phyloP scores from a whole-genome alignment of 208 protist species.

The Kentomonas sorsogonicus region DNA sequence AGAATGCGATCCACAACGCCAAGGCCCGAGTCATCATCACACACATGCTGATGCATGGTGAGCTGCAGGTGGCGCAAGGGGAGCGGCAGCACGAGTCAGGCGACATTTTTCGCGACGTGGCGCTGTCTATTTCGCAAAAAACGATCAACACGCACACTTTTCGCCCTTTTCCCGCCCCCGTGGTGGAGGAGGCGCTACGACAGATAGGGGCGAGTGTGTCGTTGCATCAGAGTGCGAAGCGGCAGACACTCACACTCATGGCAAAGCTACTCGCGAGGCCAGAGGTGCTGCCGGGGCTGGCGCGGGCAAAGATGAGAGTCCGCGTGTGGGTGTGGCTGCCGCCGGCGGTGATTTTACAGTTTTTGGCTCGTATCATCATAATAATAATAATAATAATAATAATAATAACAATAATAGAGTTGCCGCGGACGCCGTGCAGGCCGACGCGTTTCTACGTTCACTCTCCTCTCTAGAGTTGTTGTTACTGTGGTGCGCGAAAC shows the following conservation, averaged over 20 bases:
- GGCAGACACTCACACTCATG: slow-evolving; percentile 93
- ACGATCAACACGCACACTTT: slow-evolving; percentile 93
- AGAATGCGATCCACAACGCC: no score
- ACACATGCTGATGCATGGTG: slow-evolving; percentile 96
- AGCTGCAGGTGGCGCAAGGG: slow-evolving; percentile 96
- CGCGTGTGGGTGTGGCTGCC: no score
- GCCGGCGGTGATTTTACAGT: no score
- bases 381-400: no score
- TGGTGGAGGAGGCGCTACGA: slow-evolving; percentile 94
- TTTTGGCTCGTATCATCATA: no score
- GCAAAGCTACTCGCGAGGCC: slow-evolving; percentile 83
- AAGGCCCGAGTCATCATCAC: no score
- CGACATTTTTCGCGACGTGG: slow-evolving; percentile 94
- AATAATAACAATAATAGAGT: no score
- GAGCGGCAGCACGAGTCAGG: slow-evolving; percentile 93
- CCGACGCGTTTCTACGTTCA: no score
- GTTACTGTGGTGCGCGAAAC: no score
- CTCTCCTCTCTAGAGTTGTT: no score
- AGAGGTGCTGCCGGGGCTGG: no score
- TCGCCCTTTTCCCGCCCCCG: slow-evolving; percentile 71
- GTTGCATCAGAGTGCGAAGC: slow-evolving; percentile 88
- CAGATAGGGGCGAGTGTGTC: slow-evolving; percentile 92
- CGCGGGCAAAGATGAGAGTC: slow-evolving; percentile 92
- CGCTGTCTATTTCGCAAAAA: slow-evolving; percentile 94
- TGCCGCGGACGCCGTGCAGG: no score